Conservation (phyloP, 768 basidiomycete species). For the Lentinus brumalis region DNA sequence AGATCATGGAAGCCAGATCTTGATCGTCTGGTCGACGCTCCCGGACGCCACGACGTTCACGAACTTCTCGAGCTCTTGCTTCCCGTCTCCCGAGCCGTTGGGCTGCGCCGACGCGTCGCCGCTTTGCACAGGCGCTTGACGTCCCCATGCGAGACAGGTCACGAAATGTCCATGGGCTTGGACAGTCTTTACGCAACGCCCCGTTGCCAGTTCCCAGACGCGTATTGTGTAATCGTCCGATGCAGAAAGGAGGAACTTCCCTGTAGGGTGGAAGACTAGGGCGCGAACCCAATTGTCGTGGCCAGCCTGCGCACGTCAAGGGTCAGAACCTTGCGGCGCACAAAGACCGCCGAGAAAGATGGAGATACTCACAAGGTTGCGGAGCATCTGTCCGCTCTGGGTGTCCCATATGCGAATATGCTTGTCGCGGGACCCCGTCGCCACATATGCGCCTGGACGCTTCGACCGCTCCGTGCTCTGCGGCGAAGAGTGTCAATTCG, state of each 20-base stretch:
- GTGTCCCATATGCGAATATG: conserved; percentile 91
- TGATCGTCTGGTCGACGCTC: conserved; percentile 26
- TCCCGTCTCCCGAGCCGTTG: conserved; percentile 44
- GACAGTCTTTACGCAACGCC: conserved; percentile 71
- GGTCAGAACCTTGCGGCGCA: neutral
- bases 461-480: conserved; percentile 55
- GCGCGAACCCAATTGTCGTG: conserved; percentile 63
- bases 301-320: conserved; percentile 28
- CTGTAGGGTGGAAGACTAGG: conserved; percentile 58
- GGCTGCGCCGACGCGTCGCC: conserved; percentile 13
- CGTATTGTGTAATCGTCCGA: conserved; percentile 62
- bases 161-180: conserved; percentile 41
- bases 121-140: conserved; percentile 4
- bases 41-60: conserved; percentile 36
- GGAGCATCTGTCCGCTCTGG: conserved; percentile 72
- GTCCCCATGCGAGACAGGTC: conserved; percentile 25
- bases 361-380: conserved; percentile 42
- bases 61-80: conserved; percentile 52
- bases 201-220: conserved; percentile 58
- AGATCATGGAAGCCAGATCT: conserved; percentile 27
- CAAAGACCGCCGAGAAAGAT: neutral
- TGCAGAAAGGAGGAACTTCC: conserved; percentile 57
- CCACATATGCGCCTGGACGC: conserved; percentile 46
- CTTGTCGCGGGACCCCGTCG: conserved; percentile 83
- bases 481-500: neutral